A percentile compares a stretch with the other conserved stretches of the same genome.
Conservation (phyloP, 2,329 filamentous ascomycete genomes). For the Huntiella savannae region DNA sequence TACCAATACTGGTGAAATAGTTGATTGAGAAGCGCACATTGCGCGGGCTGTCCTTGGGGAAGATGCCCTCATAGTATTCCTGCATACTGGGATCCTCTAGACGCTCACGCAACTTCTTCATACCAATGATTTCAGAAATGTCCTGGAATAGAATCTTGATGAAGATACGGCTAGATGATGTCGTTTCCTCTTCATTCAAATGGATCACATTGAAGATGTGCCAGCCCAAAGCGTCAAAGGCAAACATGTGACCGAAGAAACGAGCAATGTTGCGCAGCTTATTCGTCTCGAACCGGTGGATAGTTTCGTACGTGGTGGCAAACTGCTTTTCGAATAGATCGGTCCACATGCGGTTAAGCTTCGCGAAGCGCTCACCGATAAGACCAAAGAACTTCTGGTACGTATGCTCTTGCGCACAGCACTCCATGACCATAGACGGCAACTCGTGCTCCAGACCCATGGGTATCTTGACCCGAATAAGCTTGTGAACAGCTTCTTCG, state of each 20-base stretch:
- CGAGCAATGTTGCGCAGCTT: constrained; percentile 84
- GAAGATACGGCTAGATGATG: constrained; percentile 89
- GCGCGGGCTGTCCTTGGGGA: constrained; percentile 72
- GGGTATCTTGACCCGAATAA: constrained; percentile 85
- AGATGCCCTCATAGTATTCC: constrained; percentile 64
- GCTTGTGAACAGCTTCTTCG: constrained; percentile 91
- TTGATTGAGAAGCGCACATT: constrained; percentile 97
- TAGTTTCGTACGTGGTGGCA: constrained; percentile 86
- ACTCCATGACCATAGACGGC: constrained; percentile 93
- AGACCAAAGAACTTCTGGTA: constrained; percentile 96
- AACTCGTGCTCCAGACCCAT: constrained; percentile 74
- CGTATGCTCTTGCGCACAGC: constrained; percentile 87
- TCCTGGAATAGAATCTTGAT: constrained; percentile 97
- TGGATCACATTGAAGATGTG: constrained; percentile 70
- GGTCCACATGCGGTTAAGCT: constrained; percentile 86
- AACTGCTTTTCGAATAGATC: constrained; percentile 85
- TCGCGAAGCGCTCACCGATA: constrained; percentile 86
- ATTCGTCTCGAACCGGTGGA: constrained; percentile 93
- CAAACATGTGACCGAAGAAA: constrained; percentile 82
- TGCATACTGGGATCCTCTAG: constrained; percentile 63
- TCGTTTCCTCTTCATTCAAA: constrained; percentile 92
- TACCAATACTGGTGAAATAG: constrained; percentile 95
- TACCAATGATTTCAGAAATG: constrained; percentile 67
- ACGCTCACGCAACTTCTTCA: constrained; percentile 57
- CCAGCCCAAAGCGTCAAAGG: constrained; percentile 80